A percentile compares a stretch with the other conserved stretches of the same genome.
These are phyloP conservation scores for Halenospora varia DNA, from an alignment of 495 filamentous ascomycete genomes.

Conservation along the genomic window DNA sequence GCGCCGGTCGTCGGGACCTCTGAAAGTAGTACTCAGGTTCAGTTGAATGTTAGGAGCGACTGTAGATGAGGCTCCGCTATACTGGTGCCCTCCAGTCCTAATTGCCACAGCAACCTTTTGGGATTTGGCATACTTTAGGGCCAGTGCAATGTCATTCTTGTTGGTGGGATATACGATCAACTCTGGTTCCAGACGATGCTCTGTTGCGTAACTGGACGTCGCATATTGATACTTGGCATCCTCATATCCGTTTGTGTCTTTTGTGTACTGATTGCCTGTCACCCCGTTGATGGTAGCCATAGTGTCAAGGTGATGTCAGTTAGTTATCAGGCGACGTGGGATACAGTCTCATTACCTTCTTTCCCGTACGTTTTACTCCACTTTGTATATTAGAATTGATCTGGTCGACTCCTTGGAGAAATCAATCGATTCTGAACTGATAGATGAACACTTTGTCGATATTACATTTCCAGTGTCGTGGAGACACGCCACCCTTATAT, in stretches of 20 bases:
- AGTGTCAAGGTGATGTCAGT: too few species aligned
- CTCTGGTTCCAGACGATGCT: constrained; percentile 28
- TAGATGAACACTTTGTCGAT: too few species aligned
- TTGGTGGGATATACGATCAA: constrained; percentile 34
- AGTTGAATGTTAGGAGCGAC: constrained; percentile 33
- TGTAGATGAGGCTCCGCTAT: constrained; percentile 37
- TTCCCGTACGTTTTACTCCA: too few species aligned
- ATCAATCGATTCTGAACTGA: too few species aligned
- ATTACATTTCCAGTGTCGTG: too few species aligned
- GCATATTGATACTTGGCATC: constrained; percentile 28
- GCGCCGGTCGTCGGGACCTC: constrained; percentile 22
- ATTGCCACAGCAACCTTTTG: constrained; percentile 34
- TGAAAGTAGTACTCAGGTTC: constrained; percentile 32
- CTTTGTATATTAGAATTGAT: too few species aligned
- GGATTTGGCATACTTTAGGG: constrained; percentile 33
- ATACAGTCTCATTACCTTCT: too few species aligned
- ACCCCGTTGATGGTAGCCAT: too few species aligned
- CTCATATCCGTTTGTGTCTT: background rate
- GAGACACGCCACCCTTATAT: too few species aligned
- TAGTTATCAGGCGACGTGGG: too few species aligned
- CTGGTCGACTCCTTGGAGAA: too few species aligned
- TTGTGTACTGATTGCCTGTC: background rate
- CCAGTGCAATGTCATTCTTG: constrained; percentile 30
- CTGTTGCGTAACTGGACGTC: constrained; percentile 30
- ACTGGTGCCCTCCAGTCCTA: constrained; percentile 37